These are phyloP conservation scores for Suillus cothurnatus DNA, from an alignment of 768 basidiomycete species.

Conservation along the genomic window DNA sequence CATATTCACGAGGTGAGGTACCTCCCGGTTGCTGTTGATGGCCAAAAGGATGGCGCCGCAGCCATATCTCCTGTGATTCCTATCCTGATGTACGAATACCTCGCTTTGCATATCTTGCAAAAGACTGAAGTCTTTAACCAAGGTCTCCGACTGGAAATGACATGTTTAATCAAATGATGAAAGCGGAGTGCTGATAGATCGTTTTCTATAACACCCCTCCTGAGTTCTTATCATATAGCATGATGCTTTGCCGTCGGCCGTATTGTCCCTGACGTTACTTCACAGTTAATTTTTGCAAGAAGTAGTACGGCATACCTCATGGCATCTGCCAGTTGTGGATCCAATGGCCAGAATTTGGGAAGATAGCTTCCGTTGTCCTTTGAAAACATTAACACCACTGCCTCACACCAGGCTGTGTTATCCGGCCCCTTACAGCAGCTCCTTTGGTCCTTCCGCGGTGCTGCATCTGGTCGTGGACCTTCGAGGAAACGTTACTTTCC, in stretches of 20 bases:
- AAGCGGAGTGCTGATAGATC: background rate
- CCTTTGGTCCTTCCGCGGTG: constrained; percentile 3
- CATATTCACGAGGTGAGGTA: background rate
- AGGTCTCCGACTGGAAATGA: background rate
- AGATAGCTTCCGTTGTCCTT: constrained; percentile 8
- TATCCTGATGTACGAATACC: background rate
- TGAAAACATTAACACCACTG: constrained; percentile 6
- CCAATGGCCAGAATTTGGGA: constrained; percentile 4
- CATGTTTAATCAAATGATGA: background rate
- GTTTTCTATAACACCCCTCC: background rate
- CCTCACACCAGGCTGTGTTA: constrained; percentile 1
- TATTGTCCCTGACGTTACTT: constrained; percentile 3
- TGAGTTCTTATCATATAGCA: constrained; percentile 4
- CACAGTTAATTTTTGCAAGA: constrained; percentile 7
- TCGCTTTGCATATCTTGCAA: background rate
- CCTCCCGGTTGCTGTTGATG: background rate
- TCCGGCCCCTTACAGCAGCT: background rate
- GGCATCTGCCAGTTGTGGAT: constrained; percentile 6
- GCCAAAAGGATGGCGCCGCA: no score
- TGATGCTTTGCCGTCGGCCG: constrained; percentile 3
- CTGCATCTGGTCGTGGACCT: background rate
- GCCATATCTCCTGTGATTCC: background rate
- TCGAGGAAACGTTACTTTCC: constrained; percentile 2
- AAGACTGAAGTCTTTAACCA: background rate
- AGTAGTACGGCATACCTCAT: constrained; percentile 7